phyloP scores from a whole-genome alignment of 768 basidiomycete genomes.

The Kwoniella pini region DNA sequence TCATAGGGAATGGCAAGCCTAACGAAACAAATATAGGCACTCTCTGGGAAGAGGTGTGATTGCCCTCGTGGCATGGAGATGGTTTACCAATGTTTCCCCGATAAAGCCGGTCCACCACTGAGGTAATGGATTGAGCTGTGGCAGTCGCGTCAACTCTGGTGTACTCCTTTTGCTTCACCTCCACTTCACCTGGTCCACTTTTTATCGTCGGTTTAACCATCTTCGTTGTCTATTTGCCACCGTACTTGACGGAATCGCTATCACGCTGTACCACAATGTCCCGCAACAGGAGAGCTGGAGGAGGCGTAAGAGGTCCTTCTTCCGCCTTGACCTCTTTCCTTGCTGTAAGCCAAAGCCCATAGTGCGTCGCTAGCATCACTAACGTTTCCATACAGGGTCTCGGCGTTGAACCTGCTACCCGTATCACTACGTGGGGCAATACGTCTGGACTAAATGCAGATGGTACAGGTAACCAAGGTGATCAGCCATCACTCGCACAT shows the following conservation, averaged over 20 bases:
- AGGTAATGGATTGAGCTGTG: no score
- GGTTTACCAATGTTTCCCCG: no score
- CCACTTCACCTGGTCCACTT: conserved; percentile 14
- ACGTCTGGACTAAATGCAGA: conserved; percentile 23
- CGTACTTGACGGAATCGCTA: background rate
- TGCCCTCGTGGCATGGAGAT: no score
- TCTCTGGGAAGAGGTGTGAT: no score
- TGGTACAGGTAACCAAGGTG: conserved; percentile 15
- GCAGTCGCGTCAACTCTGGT: conserved; percentile 11
- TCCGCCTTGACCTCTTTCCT: conserved; percentile 54
- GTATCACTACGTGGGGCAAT: conserved; percentile 44
- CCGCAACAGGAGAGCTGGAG: conserved; percentile 19
- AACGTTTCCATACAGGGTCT: conserved; percentile 45
- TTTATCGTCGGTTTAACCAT: background rate
- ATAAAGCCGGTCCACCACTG: no score
- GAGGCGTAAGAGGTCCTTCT: conserved; percentile 50
- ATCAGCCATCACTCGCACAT: conserved; percentile 25
- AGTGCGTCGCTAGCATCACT: no score
- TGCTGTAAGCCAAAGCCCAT: conserved; percentile 52
- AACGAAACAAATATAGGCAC: no score
- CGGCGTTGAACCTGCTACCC: conserved; percentile 42
- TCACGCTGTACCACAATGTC: conserved; percentile 28
- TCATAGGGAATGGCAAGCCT: no score
- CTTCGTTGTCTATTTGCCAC: background rate
- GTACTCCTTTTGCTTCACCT: conserved; percentile 3